Evolutionary conservation across 2,329 filamentous ascomycete genomes (phyloP).

Genomic region (Hymenoscyphus albidus): DNA sequence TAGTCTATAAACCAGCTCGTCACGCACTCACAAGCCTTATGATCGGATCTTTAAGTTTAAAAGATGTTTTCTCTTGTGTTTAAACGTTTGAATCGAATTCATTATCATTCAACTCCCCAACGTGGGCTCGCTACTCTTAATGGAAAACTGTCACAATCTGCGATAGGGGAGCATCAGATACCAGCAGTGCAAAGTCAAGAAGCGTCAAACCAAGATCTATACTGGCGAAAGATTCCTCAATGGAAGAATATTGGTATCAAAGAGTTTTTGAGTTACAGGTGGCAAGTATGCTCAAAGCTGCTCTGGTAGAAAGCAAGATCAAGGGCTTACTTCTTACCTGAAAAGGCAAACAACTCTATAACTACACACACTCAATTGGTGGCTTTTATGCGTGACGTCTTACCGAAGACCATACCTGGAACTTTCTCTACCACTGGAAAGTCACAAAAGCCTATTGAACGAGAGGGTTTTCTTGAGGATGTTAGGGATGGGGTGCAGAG

Average conservation of each 20-base stretch:
- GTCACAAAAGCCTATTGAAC: not conserved
- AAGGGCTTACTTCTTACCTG: not conserved
- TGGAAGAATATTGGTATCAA: not conserved
- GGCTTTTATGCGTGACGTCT: not conserved
- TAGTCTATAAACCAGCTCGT: too few relatives aligned
- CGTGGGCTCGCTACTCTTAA: not conserved
- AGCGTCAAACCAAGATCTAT: not conserved
- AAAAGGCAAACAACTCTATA: not conserved
- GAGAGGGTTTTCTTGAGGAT: not conserved
- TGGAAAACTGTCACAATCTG: not conserved
- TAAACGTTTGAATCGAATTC: not conserved
- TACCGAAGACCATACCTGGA: not conserved
- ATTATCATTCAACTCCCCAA: not conserved
- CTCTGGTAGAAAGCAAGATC: not conserved
- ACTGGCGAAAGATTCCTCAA: not conserved
- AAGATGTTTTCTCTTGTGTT: not conserved
- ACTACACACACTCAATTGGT: not conserved
- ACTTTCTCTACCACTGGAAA: not conserved
- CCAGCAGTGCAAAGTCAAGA: not conserved
- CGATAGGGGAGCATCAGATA: not conserved
- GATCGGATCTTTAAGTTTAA: not conserved
- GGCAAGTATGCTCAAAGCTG: not conserved
- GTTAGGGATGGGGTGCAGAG: not conserved
- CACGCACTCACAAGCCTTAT: too few relatives aligned
- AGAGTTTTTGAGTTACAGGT: not conserved